A percentile compares a stretch with the other conserved stretches of the same genome.
Evolutionary conservation across 2,329 filamentous ascomycete species (phyloP).

Genomic region (Zalaria obscura): DNA sequence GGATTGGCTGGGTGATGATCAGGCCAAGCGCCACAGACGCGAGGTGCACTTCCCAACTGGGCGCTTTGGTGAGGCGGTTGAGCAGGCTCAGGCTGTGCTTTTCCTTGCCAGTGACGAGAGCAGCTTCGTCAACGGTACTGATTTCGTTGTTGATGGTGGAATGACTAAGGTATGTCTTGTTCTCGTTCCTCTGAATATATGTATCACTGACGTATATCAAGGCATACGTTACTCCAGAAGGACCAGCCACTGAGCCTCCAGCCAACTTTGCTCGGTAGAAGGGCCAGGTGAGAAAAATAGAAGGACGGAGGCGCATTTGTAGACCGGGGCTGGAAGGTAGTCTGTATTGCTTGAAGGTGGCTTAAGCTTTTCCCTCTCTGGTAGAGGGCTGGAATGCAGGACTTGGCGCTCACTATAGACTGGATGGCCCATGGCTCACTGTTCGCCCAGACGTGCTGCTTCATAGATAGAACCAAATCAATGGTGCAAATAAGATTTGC

Average conservation of each 20-base stretch:
- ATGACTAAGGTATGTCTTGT: constrained; percentile 55
- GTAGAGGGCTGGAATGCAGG: too few relatives aligned
- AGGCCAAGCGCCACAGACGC: constrained; percentile 64
- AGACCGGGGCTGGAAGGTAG: too few relatives aligned
- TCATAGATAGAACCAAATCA: too few relatives aligned
- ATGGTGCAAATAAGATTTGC: too few relatives aligned
- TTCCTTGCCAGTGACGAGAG: constrained; percentile 81
- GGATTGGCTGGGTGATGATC: constrained; percentile 84
- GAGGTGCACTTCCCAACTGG: constrained; percentile 84
- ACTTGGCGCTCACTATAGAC: too few relatives aligned
- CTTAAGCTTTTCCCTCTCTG: too few relatives aligned
- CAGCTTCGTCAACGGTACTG: constrained; percentile 78
- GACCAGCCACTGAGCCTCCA: constrained; percentile 39
- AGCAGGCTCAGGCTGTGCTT: constrained; percentile 79
- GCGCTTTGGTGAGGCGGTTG: constrained; percentile 82
- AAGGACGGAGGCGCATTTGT: too few relatives aligned
- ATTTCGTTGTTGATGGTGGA: constrained; percentile 91
- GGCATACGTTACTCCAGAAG: constrained; percentile 59
- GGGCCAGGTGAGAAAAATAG: too few relatives aligned
- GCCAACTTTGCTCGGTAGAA: constrained; percentile 16
- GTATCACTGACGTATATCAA: constrained; percentile 8
- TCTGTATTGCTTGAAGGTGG: too few relatives aligned
- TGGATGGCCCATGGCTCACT: too few relatives aligned
- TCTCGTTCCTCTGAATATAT: background rate
- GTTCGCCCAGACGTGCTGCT: too few relatives aligned